These are phyloP conservation scores for Pythium vanterpoolii DNA, from an alignment of 352 stramenopile species.

Conservation along the genomic window DNA sequence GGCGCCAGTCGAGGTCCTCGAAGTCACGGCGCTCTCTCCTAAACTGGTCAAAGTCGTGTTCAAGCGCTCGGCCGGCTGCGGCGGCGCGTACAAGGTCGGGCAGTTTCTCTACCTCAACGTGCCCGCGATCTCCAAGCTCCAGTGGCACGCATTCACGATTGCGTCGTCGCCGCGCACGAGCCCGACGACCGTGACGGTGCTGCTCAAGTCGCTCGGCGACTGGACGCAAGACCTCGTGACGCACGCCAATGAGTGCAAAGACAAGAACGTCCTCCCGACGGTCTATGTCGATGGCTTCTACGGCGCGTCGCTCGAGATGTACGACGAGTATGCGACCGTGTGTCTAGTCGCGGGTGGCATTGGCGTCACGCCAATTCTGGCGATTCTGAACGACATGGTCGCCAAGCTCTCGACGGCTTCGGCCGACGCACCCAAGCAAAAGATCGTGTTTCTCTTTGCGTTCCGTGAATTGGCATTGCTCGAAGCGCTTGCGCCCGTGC, in stretches of 20 bases:
- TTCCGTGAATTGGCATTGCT: conserved; percentile 40
- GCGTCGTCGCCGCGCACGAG: conserved; percentile 31
- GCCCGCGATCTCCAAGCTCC: conserved; percentile 41
- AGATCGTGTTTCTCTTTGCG: conserved; percentile 37
- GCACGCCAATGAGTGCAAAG: conserved; percentile 35
- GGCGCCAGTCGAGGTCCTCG: conserved; percentile 27
- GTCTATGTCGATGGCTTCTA: conserved; percentile 53
- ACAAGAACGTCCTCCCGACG: conserved; percentile 20
- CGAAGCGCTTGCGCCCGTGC: conserved; percentile 29
- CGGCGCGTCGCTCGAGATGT: conserved; percentile 31
- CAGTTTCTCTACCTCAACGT: conserved; percentile 53
- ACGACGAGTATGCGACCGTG: conserved; percentile 36
- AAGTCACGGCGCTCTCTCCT: conserved; percentile 22
- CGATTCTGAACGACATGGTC: conserved; percentile 41
- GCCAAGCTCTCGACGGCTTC: conserved; percentile 16
- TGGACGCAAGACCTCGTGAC: conserved; percentile 32
- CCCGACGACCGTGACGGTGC: conserved; percentile 29
- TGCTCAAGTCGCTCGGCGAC: conserved; percentile 41
- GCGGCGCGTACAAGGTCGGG: conserved; percentile 30
- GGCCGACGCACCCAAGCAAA: conserved; percentile 13
- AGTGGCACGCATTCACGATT: conserved; percentile 57
- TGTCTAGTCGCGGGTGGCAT: conserved; percentile 38
- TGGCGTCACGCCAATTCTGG: conserved; percentile 36
- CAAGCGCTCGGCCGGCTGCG: conserved; percentile 10
- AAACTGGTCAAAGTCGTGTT: conserved; percentile 40